Percentiles rank a stretch among this genome's conserved stretches.
Evolutionary conservation across 2,329 filamentous ascomycete species (phyloP).

Genomic region (Beauveria bassiana): DNA sequence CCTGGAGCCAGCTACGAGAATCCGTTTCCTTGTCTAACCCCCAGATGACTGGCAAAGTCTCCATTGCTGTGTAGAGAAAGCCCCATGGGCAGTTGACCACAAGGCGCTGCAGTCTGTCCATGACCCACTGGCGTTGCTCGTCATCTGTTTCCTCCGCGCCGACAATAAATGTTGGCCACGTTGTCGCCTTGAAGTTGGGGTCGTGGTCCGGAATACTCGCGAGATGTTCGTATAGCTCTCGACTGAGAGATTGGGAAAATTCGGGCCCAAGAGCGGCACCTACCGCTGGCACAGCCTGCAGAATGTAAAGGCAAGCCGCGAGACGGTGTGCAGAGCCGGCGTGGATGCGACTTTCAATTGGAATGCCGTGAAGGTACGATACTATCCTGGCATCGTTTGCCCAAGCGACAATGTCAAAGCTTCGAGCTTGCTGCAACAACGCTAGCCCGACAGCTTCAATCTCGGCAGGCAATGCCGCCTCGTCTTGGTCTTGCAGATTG

Average conservation of each 20-base stretch:
- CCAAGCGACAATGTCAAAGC: constrained; percentile 35
- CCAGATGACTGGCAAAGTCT: constrained; percentile 39
- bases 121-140: constrained; percentile 38
- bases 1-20: constrained; percentile 34
- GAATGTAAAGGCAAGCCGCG: constrained; percentile 38
- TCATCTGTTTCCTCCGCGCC: constrained; percentile 41
- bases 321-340: constrained; percentile 36
- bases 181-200: constrained; percentile 46
- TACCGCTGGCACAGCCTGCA: constrained; percentile 30
- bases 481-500: constrained; percentile 18
- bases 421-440: constrained; percentile 30
- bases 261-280: constrained; percentile 21
- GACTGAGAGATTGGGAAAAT: constrained; percentile 28
- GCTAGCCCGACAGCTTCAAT: constrained; percentile 23
- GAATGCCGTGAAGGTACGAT: constrained; percentile 25
- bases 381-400: constrained; percentile 28
- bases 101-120: constrained; percentile 34
- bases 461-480: constrained; percentile 21
- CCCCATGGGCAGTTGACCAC: constrained; percentile 39
- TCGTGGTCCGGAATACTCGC: constrained; percentile 40
- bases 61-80: constrained; percentile 38
- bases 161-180: constrained; percentile 49
- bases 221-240: constrained; percentile 40
- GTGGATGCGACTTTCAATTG: constrained; percentile 29
- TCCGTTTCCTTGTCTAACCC: constrained; percentile 24